Evolutionary conservation across 1,284 basidiomycete species (phyloP).

Genomic region (Xerocomus subilludens): DNA sequence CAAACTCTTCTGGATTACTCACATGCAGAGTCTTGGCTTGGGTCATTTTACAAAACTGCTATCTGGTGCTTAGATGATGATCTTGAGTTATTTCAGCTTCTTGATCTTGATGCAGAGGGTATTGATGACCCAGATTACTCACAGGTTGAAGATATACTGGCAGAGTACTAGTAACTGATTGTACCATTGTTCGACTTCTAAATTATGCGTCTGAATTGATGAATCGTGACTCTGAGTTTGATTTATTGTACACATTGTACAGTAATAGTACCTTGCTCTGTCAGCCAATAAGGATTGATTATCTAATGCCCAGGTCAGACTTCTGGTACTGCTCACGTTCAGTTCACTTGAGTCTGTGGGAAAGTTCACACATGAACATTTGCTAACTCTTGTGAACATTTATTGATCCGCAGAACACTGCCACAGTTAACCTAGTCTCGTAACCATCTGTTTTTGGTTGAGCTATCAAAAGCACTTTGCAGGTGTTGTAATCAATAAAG

Average conservation of each 20-base stretch:
- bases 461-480: no score
- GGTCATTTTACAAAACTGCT: not conserved
- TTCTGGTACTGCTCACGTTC: no score
- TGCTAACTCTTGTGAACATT: not conserved
- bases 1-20: not conserved
- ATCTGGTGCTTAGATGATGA: constrained; percentile 3
- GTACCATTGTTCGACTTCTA: no score
- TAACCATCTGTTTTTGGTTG: no score
- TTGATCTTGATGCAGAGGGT: constrained; percentile 8
- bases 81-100: constrained; percentile 5
- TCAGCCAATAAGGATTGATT: no score
- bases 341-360: not conserved
- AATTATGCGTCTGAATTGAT: no score
- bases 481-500: no score
- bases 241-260: no score
- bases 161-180: not conserved
- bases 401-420: not conserved
- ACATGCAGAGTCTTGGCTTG: not conserved
- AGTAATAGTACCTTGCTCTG: no score
- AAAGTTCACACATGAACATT: constrained; percentile 7
- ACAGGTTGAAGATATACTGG: not conserved
- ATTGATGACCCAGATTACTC: not conserved
- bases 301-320: no score
- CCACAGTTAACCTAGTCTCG: no score
- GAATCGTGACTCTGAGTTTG: no score